Base-by-base conservation (phyloP, 2,329 filamentous ascomycete genomes). In the Penicillium sp. region DNA sequence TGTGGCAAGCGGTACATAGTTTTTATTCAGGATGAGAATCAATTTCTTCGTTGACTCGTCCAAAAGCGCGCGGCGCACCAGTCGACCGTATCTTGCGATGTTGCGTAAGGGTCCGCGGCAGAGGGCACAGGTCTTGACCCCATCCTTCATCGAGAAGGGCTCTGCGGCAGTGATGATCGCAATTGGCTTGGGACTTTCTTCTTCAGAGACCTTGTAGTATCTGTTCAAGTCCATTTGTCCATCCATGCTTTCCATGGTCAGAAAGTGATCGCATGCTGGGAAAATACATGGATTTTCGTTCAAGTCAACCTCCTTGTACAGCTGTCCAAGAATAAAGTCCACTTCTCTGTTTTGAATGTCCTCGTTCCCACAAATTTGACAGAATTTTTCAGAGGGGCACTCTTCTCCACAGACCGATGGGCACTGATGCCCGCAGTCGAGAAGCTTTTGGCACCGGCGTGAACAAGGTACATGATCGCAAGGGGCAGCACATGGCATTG, bases 401-500 rank as follows among this genome's bases (percentile, higher is more conserved):
- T 41, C 41, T 51, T 85, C 82, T 1, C 81, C 80, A 47, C 81
- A 85, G 2, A 83, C 44, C 0, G 75, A 77, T 1, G 80, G 80
- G 64, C 77, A 85, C 53, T 68, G 74, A 55, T 85, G 80, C 0
- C 76, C 75, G 51, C 82, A 85, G 0, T 16, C 12, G 3, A 85
- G 57, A 0, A 41, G 11, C 17, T 73, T 65, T 2, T 64, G 51
- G 51, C 82, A 87, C 6, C 81, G 68, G 47, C 69, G 57, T 1
- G 73, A 74, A 54, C 82, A 87, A 1, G 82, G 83, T 0, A 84
- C 52, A 61, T 77, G 73, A 46, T 83, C 68, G 53, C 82, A 87
- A 0, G 82, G 81, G 0, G 75, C 81, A 0, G 79, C 78, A 44
- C 82, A 85, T 12, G 76, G 76, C 67, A 78, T 69, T 0, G 58